Evolutionary conservation across 2,329 filamentous ascomycete genomes (phyloP).

Genomic region (Aplosporella prunicola): DNA sequence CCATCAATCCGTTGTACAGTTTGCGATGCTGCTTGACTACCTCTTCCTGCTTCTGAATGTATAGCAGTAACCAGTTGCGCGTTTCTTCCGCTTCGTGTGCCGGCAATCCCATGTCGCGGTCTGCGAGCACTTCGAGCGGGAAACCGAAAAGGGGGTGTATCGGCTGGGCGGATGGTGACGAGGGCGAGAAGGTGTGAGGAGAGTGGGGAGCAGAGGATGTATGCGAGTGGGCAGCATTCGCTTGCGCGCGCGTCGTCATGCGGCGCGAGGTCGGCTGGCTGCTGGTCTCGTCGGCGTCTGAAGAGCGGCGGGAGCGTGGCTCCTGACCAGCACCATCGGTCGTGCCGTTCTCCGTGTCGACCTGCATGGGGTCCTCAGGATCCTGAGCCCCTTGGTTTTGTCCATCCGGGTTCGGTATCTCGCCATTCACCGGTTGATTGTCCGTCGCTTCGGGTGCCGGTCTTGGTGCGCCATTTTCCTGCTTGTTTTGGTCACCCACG

Average conservation of each 20-base stretch:
- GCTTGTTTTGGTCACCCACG: no score
- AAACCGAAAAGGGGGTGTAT: conserved; percentile 69
- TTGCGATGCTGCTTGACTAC: conserved; percentile 61
- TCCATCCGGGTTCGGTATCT: background rate
- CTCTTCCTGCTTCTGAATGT: conserved; percentile 80
- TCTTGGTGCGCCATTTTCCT: no score
- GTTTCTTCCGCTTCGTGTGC: conserved; percentile 68
- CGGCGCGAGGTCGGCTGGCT: conserved; percentile 33
- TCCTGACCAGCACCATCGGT: background rate
- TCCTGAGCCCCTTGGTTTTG: background rate
- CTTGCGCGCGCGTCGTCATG: conserved; percentile 47
- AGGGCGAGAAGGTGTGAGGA: conserved; percentile 24
- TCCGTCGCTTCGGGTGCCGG: background rate
- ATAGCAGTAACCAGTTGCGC: conserved; percentile 61
- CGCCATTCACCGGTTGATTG: conserved; percentile 2
- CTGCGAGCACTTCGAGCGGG: conserved; percentile 51
- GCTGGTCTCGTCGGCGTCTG: conserved; percentile 34
- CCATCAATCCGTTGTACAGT: conserved; percentile 61
- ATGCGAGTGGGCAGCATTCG: conserved; percentile 32
- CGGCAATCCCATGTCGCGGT: conserved; percentile 64
- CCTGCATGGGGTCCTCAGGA: conserved; percentile 6
- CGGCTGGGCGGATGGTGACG: conserved; percentile 41
- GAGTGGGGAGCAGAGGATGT: conserved; percentile 8
- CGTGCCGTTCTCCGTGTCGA: conserved; percentile 3
- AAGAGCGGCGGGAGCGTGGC: conserved; percentile 12